phyloP scores from a whole-genome alignment of 208 protist species.

The Wallacemonas collosoma region DNA sequence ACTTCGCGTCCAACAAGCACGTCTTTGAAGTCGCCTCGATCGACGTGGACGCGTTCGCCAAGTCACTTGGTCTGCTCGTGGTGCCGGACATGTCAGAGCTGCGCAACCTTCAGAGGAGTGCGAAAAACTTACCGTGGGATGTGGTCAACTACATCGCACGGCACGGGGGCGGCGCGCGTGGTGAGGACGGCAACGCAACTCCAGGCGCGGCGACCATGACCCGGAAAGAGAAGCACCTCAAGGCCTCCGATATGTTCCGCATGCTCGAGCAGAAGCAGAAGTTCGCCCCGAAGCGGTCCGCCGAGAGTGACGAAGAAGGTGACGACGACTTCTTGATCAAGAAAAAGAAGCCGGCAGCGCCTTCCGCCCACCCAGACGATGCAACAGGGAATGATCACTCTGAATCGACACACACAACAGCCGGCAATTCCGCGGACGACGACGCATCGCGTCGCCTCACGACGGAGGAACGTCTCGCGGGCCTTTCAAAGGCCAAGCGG shows the following conservation, averaged over 20 bases:
- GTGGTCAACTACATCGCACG: constrained; percentile 85
- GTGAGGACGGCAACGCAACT: constrained; percentile 12
- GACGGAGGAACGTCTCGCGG: constrained; percentile 80
- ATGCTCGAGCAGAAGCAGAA: constrained; percentile 80
- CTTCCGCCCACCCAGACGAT: background rate
- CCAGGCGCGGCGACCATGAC: constrained; percentile 31
- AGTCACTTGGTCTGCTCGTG: constrained; percentile 92
- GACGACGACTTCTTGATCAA: constrained; percentile 53
- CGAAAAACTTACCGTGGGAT: constrained; percentile 92
- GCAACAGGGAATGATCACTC: background rate
- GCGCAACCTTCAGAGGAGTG: constrained; percentile 56
- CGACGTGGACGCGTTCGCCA: constrained; percentile 88
- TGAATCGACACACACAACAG: background rate
- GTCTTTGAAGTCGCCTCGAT: constrained; percentile 95
- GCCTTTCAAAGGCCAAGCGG: constrained; percentile 87
- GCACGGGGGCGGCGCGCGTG: constrained; percentile 19
- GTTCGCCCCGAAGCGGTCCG: constrained; percentile 46
- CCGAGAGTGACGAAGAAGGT: constrained; percentile 27
- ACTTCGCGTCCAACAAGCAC: constrained; percentile 95
- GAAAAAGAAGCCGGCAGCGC: constrained; percentile 22
- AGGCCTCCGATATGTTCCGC: constrained; percentile 87
- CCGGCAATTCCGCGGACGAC: background rate
- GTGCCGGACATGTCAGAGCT: constrained; percentile 95
- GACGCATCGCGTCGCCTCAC: constrained; percentile 45
- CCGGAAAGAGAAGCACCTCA: constrained; percentile 80